Percentiles rank a stretch among this genome's conserved stretches.
These are phyloP conservation scores for Phytopythium chamaehyphon DNA, from an alignment of 352 stramenopile species.

Conservation along the genomic window DNA sequence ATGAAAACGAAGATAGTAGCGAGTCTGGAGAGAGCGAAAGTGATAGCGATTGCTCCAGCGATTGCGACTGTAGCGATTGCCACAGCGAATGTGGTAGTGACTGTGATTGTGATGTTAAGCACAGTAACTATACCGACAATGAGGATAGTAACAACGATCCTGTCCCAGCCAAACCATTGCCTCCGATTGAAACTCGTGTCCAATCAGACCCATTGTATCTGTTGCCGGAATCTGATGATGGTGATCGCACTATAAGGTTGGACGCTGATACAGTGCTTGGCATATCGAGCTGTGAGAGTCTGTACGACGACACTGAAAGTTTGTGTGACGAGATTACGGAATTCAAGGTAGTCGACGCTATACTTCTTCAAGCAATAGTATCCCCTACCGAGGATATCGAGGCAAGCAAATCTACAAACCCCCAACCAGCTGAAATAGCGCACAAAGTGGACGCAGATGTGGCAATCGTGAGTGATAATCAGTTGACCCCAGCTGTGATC, in stretches of 20 bases:
- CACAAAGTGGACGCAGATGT: too few species aligned
- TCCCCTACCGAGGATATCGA: too few species aligned
- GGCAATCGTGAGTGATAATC: too few species aligned
- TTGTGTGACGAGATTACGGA: too few species aligned
- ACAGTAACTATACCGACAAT: neutral
- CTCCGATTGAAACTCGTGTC: neutral
- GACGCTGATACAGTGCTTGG: neutral
- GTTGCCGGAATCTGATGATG: neutral
- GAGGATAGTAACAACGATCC: neutral
- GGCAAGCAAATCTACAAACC: too few species aligned
- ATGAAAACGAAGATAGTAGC: neutral
- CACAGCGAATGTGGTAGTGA: neutral
- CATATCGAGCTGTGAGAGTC: too few species aligned
- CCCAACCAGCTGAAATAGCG: too few species aligned
- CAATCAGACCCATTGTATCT: neutral
- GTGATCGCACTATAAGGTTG: neutral
- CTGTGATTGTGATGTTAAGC: neutral
- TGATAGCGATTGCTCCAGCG: neutral
- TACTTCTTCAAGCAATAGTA: too few species aligned
- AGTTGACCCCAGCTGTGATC: constrained; percentile 6
- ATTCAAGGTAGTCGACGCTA: too few species aligned
- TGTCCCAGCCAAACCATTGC: neutral
- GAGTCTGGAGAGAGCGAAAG: neutral
- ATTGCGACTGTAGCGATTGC: neutral
- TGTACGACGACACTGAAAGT: too few species aligned